Base-by-base conservation (phyloP, 2,329 filamentous ascomycete species). In the Aspergillus sergii region DNA sequence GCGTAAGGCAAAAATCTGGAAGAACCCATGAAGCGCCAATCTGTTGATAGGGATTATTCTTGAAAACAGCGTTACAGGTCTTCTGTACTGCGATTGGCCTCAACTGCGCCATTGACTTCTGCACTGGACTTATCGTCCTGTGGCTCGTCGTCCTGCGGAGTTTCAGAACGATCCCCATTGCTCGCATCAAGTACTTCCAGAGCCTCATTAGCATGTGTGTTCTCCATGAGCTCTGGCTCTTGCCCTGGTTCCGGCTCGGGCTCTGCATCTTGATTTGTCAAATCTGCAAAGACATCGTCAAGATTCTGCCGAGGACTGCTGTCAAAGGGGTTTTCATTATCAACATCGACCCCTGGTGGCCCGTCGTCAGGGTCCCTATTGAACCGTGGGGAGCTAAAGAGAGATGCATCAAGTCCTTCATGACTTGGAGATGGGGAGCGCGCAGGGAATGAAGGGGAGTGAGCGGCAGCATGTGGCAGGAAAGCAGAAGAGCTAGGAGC, bases 141-240 rank as follows among this genome's bases (percentile, higher is more conserved):
- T 43, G 63, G 61, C 16, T 68, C 67, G 12, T 70, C 72, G 6
- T 73, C 72, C 34, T 71, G 64, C 28, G 71, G 62, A n/a, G 75
- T 73, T 8, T 69, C 69, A 28, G 74, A 71, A 46, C 70, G 70
- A 50, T 76, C 77, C 30, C 74, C 74, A 48, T 77, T 77, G 64
- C 76, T 76, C 30, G 76, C 79, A 62, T 79, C 75, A 16, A 81
- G 73, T 26, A 72, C 77, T 62, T 82, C 81, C 23, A 83, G 69
- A 4, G 80, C 81, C 66, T 83, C 81, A 46, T 79, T 81, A 9
- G 80, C 80, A 67, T 83, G 80, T n/a, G 77, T 79, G 32, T 80
- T 80, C 58, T 81, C 79, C 73, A 79, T 76, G 14, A 67, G 73
- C 68, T 72, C 73, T 54, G 70, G 66, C 21, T 71, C 69, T 9